Conservation (phyloP, 257 asterid species). For the Solanum chaucha region DNA sequence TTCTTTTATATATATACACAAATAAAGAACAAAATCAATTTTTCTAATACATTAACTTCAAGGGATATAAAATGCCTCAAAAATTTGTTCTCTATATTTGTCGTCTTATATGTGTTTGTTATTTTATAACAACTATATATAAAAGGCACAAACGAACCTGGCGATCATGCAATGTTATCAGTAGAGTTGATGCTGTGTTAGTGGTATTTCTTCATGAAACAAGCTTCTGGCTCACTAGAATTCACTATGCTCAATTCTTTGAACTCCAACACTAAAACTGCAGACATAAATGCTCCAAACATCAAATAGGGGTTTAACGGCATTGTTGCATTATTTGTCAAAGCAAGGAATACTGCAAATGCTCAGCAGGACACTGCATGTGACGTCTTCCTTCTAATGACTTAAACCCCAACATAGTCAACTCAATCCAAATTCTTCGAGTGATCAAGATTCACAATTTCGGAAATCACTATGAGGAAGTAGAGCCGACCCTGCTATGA, state of each 20-base stretch:
- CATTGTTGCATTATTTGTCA: neutral
- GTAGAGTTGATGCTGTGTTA: neutral
- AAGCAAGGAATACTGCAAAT: neutral
- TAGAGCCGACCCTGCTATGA: slow-evolving; percentile 49
- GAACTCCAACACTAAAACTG: neutral
- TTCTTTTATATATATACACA: too few relatives aligned
- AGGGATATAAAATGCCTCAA: too few relatives aligned
- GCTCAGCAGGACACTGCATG: neutral
- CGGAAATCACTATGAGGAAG: slow-evolving; percentile 9
- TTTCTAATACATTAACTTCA: too few relatives aligned
- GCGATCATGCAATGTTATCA: neutral
- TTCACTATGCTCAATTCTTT: neutral
- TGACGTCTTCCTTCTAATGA: neutral
- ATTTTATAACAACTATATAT: too few relatives aligned
- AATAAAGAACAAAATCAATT: too few relatives aligned
- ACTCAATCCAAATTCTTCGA: neutral
- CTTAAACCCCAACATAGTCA: neutral
- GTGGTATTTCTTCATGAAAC: neutral
- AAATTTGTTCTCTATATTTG: too few relatives aligned
- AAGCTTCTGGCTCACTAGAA: neutral
- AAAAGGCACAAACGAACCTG: neutral
- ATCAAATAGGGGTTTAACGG: neutral
- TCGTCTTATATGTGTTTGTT: too few relatives aligned
- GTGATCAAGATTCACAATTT: neutral
- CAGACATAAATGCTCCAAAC: neutral